Percentiles rank a stretch among this genome's conserved stretches.
Evolutionary conservation across 345 rosid species (phyloP).

Genomic region (Populus pruinosa): DNA sequence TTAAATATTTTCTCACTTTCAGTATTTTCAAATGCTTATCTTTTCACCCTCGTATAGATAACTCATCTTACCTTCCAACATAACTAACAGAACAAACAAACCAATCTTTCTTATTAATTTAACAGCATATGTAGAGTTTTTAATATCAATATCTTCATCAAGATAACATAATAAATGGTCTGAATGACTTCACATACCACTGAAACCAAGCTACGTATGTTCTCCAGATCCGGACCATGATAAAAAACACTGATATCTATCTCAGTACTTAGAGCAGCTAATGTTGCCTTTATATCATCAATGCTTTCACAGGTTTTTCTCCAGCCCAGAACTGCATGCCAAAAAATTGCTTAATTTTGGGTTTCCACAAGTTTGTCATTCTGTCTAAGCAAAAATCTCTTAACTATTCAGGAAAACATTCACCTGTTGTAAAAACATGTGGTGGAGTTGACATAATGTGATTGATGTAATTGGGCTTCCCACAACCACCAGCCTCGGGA

Average conservation of each 20-base stretch:
- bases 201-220: constrained; percentile 65
- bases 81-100: not conserved
- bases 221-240: constrained; percentile 72
- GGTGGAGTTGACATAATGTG: constrained; percentile 75
- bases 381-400: constrained; percentile 10
- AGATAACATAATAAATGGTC: not conserved
- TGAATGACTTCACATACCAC: constrained; percentile 50
- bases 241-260: constrained; percentile 81
- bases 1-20: not conserved
- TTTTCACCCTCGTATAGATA: not conserved
- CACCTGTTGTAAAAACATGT: constrained; percentile 83
- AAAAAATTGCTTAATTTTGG: constrained; percentile 2
- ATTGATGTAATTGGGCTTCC: constrained; percentile 71
- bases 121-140: not conserved
- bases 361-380: constrained; percentile 4
- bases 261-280: constrained; percentile 70
- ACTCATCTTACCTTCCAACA: constrained; percentile 1
- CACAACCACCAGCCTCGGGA: constrained; percentile 81
- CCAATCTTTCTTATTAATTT: not conserved
- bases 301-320: constrained; percentile 84
- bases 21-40: not conserved
- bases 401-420: not conserved
- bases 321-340: constrained; percentile 87
- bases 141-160: not conserved
- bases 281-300: constrained; percentile 78